These are phyloP conservation scores for Betula pendula DNA, from an alignment of 306 rosid species.

Conservation along the genomic window DNA sequence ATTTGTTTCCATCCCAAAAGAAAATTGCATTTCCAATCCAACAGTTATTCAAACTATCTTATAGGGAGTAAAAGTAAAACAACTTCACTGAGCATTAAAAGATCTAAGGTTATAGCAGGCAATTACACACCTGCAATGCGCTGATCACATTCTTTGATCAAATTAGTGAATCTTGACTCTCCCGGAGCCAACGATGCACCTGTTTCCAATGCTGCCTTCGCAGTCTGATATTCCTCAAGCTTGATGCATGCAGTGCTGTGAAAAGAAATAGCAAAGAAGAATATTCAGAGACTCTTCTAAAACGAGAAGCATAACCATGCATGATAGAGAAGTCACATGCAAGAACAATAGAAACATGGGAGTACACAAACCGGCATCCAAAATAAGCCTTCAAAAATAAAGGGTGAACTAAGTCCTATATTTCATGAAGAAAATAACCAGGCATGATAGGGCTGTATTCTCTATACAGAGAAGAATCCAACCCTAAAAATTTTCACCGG, in stretches of 20 bases:
- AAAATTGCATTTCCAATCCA: slow-evolving; percentile 10
- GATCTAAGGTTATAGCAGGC: slow-evolving; percentile 15
- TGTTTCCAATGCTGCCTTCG: slow-evolving; percentile 65
- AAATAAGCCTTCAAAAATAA: neutral
- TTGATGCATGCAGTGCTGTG: slow-evolving; percentile 75
- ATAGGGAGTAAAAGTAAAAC: neutral
- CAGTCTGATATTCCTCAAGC: slow-evolving; percentile 92
- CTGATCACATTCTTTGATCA: slow-evolving; percentile 69
- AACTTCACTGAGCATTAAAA: slow-evolving; percentile 8
- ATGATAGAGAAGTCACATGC: neutral
- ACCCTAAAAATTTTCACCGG: neutral
- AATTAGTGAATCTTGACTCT: slow-evolving; percentile 49
- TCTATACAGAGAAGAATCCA: neutral
- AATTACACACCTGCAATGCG: slow-evolving; percentile 59
- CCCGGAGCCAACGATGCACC: slow-evolving; percentile 65
- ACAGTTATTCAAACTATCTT: neutral
- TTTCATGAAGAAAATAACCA: neutral
- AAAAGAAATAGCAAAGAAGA: slow-evolving; percentile 12
- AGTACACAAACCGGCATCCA: neutral
- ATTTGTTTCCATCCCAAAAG: slow-evolving; percentile 3
- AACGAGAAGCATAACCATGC: neutral
- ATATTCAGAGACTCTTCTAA: neutral
- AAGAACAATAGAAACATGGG: neutral
- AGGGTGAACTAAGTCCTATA: neutral
- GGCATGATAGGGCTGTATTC: neutral